These are phyloP conservation scores for Plantago ovata DNA, from an alignment of 257 asterid genomes.

Conservation along the genomic window DNA sequence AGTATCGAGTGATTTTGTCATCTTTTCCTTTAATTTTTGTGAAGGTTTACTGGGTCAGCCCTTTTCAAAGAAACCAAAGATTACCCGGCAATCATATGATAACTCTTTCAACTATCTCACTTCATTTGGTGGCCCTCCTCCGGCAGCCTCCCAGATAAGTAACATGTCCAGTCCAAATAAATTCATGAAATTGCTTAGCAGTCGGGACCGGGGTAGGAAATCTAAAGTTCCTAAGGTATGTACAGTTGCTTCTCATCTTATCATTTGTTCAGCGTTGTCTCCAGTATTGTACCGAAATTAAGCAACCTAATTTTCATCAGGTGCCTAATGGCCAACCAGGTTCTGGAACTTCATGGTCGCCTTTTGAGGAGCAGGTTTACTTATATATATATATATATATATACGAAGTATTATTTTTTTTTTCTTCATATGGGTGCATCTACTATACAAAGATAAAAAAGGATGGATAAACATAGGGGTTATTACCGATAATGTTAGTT, in stretches of 20 bases:
- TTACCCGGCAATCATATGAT: constrained; percentile 62
- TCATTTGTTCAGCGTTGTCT: background rate
- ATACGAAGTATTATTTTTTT: too few relatives aligned
- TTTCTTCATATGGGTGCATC: constrained; percentile 9
- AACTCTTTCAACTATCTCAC: constrained; percentile 58
- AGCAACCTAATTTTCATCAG: constrained; percentile 43
- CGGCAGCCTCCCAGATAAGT: constrained; percentile 85
- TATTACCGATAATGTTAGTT: too few relatives aligned
- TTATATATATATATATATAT: constrained; percentile 14
- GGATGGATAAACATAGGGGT: too few relatives aligned
- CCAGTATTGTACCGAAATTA: constrained; percentile 7
- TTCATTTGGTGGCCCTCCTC: constrained; percentile 66
- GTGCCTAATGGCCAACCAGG: constrained; percentile 63
- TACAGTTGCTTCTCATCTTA: constrained; percentile 12
- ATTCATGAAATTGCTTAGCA: constrained; percentile 65
- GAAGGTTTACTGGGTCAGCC: constrained; percentile 79
- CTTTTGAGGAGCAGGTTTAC: constrained; percentile 87
- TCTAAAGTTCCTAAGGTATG: constrained; percentile 67
- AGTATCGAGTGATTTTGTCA: constrained; percentile 19
- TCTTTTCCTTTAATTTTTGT: constrained; percentile 15
- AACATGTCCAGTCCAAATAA: constrained; percentile 76
- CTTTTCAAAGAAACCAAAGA: constrained; percentile 70
- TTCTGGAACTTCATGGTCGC: constrained; percentile 79
- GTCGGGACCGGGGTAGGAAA: constrained; percentile 86
- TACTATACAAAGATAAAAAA: too few relatives aligned